Base-by-base conservation (phyloP, 2,329 filamentous ascomycete species). In the Ophiosphaerella korrae region DNA sequence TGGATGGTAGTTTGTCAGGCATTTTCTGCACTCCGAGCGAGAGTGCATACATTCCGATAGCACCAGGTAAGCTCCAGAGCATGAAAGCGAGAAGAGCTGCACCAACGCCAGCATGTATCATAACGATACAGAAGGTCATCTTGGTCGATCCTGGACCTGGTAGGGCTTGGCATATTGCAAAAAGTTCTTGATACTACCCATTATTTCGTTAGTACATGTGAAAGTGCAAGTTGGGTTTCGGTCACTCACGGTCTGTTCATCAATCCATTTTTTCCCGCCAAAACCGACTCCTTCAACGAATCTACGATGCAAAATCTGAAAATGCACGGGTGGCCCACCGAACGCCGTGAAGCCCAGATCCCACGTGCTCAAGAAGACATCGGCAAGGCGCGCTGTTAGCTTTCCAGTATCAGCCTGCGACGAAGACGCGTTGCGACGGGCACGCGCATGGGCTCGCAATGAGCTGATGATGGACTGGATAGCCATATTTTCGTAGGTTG, bases 91-190 rank as follows among this genome's bases (percentile, higher is more conserved):
- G 56, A 1, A 88, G 6, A 0, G 85, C 87, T 0, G 80, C 74
- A 2, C 82, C 46, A 4, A 87, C 74, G 0, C 87, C 87, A 9
- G 80, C 80, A 52, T 84, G 85, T 8, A 89, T 80, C 14, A 88
- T 70, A 33, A 85, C 83, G 35, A 90, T 84, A 52, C 83, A 88
- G 53, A 88, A 90, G 0, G 84, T 67, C 83, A 90, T 87, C 65
- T 90, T 90, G 1, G 88, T 90, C 55, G 83, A 87, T 0, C 61
- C 87, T 0, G 88, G 88, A 0, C 88, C 88, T 0, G 84, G 85
- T 2, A 90, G 76, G 1, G 84, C 84, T 72, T 90, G 87, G 14
- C 81, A 83, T 39, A 90, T 74, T 23, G 84, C 86, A 68, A 91
- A 90, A 0, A 90, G 78, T 63, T 90, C 88, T 68, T 88, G 85